phyloP scores from a whole-genome alignment of 108 stramenopile genomes.

The Skeletonema tropicum region DNA sequence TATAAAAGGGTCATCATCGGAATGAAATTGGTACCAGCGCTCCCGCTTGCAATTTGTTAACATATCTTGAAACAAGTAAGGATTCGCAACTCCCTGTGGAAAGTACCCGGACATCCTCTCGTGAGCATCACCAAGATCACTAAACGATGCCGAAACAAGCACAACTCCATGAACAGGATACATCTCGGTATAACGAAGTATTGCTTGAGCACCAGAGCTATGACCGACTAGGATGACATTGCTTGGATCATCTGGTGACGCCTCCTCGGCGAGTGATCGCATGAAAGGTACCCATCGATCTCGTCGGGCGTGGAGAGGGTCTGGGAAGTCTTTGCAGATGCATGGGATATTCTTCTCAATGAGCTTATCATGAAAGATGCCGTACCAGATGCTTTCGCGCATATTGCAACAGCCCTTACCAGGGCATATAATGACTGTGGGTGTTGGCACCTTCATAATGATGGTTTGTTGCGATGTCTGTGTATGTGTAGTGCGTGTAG shows the following conservation, averaged over 20 bases:
- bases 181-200: conserved; percentile 65
- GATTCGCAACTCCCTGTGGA: conserved; percentile 58
- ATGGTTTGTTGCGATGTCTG: no score
- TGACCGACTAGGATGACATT: conserved; percentile 71
- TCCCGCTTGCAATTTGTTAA: conserved; percentile 48
- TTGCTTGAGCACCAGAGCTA: conserved; percentile 74
- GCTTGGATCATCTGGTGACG: conserved; percentile 21
- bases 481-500: no score
- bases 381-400: conserved; percentile 70
- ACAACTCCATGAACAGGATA: conserved; percentile 52
- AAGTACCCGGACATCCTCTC: conserved; percentile 79
- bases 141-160: conserved; percentile 70
- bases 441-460: conserved; percentile 18
- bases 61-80: conserved; percentile 64
- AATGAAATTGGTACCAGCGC: conserved; percentile 72
- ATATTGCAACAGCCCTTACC: conserved; percentile 73
- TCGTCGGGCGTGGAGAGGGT: conserved; percentile 65
- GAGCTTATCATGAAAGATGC: conserved; percentile 47
- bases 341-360: conserved; percentile 42
- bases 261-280: conserved; percentile 38
- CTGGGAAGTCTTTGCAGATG: conserved; percentile 68
- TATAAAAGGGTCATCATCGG: conserved; percentile 79
- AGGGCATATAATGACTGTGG: conserved; percentile 72
- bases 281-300: conserved; percentile 72
- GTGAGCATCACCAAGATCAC: conserved; percentile 70